phyloP scores from a whole-genome alignment of 2,329 filamentous ascomycete species.

The Phialophora verrucosa region DNA sequence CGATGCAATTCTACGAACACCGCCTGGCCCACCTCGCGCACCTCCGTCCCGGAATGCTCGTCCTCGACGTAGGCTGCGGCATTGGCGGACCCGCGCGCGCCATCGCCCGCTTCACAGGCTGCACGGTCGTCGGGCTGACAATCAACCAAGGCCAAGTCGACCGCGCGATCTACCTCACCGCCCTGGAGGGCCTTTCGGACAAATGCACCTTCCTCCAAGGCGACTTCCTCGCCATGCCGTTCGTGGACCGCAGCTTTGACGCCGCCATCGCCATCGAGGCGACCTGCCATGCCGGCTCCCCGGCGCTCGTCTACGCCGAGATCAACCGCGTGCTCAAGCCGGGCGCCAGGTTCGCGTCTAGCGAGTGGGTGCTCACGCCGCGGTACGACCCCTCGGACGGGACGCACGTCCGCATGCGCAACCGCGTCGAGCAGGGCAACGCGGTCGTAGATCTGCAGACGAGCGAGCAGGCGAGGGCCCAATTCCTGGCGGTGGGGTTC shows the following conservation, averaged over 20 bases:
- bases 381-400: constrained; percentile 39
- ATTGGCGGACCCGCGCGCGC: constrained; percentile 43
- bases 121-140: constrained; percentile 41
- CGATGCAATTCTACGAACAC: constrained; percentile 41
- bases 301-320: constrained; percentile 41
- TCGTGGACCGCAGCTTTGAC: constrained; percentile 41
- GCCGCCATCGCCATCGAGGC: constrained; percentile 44
- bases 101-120: constrained; percentile 42
- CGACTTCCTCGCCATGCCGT: constrained; percentile 42
- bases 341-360: constrained; percentile 40
- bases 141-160: constrained; percentile 43
- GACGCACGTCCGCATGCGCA: constrained; percentile 39
- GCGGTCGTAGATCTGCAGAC: constrained; percentile 41
- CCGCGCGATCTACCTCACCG: constrained; percentile 34
- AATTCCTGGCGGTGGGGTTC: constrained; percentile 41
- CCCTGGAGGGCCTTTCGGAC: constrained; percentile 28
- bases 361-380: constrained; percentile 44
- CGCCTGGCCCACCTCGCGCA: constrained; percentile 40
- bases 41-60: constrained; percentile 39
- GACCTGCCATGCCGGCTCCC: constrained; percentile 41
- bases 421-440: constrained; percentile 42
- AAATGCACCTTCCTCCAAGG: constrained; percentile 38
- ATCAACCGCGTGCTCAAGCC: constrained; percentile 43
- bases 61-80: constrained; percentile 45
- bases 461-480: constrained; percentile 32